phyloP scores from a whole-genome alignment of 1,284 basidiomycete species.

The Pseudozyma sp. region DNA sequence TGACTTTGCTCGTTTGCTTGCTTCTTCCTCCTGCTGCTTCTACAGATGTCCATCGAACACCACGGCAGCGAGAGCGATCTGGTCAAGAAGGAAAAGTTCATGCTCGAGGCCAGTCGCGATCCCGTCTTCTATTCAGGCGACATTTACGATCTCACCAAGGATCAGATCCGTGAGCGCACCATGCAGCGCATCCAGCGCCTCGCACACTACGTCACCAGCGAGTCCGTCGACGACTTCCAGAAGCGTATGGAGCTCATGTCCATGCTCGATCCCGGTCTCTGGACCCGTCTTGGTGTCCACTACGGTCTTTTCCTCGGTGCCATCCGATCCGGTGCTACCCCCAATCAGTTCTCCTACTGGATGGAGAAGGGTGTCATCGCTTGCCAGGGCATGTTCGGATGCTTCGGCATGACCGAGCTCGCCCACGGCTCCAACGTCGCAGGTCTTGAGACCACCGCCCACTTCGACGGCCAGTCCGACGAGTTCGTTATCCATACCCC shows the following conservation, averaged over 20 bases:
- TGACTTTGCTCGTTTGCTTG: background rate
- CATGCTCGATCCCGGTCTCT: slow-evolving; percentile 72
- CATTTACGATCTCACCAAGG: slow-evolving; percentile 74
- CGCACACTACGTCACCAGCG: slow-evolving; percentile 64
- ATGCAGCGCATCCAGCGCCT: slow-evolving; percentile 58
- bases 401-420: slow-evolving; percentile 74
- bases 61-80: slow-evolving; percentile 68
- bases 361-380: slow-evolving; percentile 73
- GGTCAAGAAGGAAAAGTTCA: slow-evolving; percentile 68
- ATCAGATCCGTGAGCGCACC: slow-evolving; percentile 71
- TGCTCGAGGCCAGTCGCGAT: slow-evolving; percentile 72
- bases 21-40: background rate
- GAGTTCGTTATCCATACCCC: slow-evolving; percentile 74
- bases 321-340: slow-evolving; percentile 60
- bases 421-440: slow-evolving; percentile 74
- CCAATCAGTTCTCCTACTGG: slow-evolving; percentile 72
- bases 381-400: slow-evolving; percentile 73
- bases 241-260: slow-evolving; percentile 72
- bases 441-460: slow-evolving; percentile 74
- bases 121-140: slow-evolving; percentile 73
- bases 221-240: slow-evolving; percentile 70
- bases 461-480: slow-evolving; percentile 72
- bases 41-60: slow-evolving; percentile 68
- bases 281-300: slow-evolving; percentile 73
- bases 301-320: slow-evolving; percentile 73